phyloP scores from a whole-genome alignment of 306 rosid genomes.

The Trifolium subterraneum region DNA sequence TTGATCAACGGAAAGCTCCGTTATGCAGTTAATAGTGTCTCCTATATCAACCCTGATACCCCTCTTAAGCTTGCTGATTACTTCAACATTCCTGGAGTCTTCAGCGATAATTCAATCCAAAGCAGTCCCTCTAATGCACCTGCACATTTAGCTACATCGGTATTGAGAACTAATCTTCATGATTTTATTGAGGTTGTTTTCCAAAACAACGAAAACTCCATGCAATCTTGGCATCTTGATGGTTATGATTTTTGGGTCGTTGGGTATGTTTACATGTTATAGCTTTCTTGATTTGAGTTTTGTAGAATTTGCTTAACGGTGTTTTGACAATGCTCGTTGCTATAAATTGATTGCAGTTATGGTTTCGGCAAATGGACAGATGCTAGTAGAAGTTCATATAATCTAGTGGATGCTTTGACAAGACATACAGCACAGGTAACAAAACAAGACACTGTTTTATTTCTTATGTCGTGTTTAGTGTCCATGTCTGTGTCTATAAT shows the following conservation, averaged over 20 bases:
- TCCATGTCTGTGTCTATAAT: neutral
- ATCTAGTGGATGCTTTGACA: slow-evolving; percentile 83
- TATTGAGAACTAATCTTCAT: slow-evolving; percentile 63
- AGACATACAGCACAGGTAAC: slow-evolving; percentile 93
- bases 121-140: slow-evolving; percentile 63
- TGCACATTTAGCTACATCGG: slow-evolving; percentile 65
- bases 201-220: slow-evolving; percentile 77
- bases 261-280: slow-evolving; percentile 62
- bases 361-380: slow-evolving; percentile 80
- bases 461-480: neutral
- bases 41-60: slow-evolving; percentile 80
- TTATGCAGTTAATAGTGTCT: slow-evolving; percentile 76
- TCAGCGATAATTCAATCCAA: slow-evolving; percentile 61
- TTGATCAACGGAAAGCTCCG: slow-evolving; percentile 80
- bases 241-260: slow-evolving; percentile 97
- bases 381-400: slow-evolving; percentile 66
- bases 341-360: slow-evolving; percentile 56
- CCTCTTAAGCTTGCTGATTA: slow-evolving; percentile 97
- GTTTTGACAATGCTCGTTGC: slow-evolving; percentile 7
- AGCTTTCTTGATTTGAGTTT: slow-evolving; percentile 12
- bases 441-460: neutral
- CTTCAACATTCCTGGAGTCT: slow-evolving; percentile 87
- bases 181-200: slow-evolving; percentile 87
- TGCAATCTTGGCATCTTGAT: slow-evolving; percentile 94
- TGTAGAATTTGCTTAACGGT: neutral